Evolutionary conservation across 2,329 filamentous ascomycete species (phyloP), one percentile per base, ranked within the genome.

Genomic region (Penicillium sp.): DNA sequence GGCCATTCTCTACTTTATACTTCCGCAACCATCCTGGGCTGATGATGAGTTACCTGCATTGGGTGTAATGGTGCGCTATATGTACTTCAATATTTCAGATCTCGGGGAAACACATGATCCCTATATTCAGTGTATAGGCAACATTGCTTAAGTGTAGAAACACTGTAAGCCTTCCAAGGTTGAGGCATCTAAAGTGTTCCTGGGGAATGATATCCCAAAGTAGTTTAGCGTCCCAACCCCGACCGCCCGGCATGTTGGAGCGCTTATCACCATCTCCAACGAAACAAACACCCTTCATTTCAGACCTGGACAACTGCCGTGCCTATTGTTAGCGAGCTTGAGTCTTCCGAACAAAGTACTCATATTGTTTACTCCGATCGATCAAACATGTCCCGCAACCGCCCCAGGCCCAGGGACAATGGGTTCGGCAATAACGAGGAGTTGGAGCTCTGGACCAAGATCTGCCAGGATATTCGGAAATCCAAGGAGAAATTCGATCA

Each of bases 361-460:
- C 16, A 36, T n/a, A 2, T 5, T 7, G 7, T 5, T 36, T n/a
- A 13, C 7, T 36, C 10, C 10, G 13, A 14, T 43, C 16, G 11
- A 9, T 27, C 39, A 18, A 58, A 49, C 7, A 77, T 77, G 74
- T 77, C 74, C 36, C 72, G 74, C 53, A 76, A 76, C 60, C 72
- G 74, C 48, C 73, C 74, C 45, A 63, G 74, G 38, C 69, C 71
- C 53, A 67, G 74, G 45, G 74, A 76, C 58, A 76, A 76, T 64
- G 73, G 73, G 22, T 66, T 72, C n/a, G 73, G 72, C 16, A 73
- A 72, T 31, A 75, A 75, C 48, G 74, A 77, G 63, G 74, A 77
- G 54, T 71, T 74, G 55, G 74, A 77, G 53, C 73, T 77, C 64
- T 77, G 73, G 73, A 75, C 75, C 55, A 72, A 72, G 57, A 76